These are phyloP conservation scores for Nothophaeocryptopus gaeumannii DNA, from an alignment of 2,329 filamentous ascomycete genomes.

Conservation along the genomic window DNA sequence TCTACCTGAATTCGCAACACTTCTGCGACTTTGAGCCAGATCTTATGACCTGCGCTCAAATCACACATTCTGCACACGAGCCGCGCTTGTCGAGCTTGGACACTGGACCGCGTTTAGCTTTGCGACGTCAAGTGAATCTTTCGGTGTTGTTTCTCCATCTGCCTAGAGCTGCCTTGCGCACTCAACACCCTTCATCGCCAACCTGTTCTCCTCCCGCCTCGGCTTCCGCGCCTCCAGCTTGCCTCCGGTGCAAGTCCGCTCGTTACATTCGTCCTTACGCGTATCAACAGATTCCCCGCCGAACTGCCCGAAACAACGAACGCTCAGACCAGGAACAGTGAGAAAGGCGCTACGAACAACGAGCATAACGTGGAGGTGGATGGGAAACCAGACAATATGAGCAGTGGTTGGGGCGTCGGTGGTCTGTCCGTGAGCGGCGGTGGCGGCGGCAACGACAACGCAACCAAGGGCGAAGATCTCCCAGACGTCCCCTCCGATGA, in stretches of 20 bases:
- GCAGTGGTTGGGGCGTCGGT: no score
- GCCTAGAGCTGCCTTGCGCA: conserved; percentile 11
- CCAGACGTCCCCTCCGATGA: conserved; percentile 71
- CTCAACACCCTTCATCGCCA: conserved; percentile 7
- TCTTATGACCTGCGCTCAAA: background rate
- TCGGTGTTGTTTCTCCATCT: background rate
- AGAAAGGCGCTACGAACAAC: conserved; percentile 1
- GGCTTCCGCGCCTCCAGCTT: conserved; percentile 12
- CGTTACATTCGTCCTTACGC: conserved; percentile 16
- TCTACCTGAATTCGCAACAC: no score
- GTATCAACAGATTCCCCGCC: background rate
- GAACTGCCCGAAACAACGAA: no score
- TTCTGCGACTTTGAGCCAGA: no score
- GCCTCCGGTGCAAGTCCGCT: conserved; percentile 18
- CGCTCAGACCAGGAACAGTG: background rate
- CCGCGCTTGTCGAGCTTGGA: conserved; percentile 1
- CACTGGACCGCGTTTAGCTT: conserved; percentile 5
- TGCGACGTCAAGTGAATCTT: conserved; percentile 2
- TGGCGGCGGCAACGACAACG: conserved; percentile 42
- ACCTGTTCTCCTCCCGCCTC: conserved; percentile 12
- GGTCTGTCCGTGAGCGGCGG: background rate
- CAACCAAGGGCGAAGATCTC: conserved; percentile 45
- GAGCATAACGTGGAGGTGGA: conserved; percentile 1
- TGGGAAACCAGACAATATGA: conserved; percentile 5
- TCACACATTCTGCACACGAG: background rate